phyloP scores from a whole-genome alignment of 1,139 yeast species.

The Candida glucosophila region DNA sequence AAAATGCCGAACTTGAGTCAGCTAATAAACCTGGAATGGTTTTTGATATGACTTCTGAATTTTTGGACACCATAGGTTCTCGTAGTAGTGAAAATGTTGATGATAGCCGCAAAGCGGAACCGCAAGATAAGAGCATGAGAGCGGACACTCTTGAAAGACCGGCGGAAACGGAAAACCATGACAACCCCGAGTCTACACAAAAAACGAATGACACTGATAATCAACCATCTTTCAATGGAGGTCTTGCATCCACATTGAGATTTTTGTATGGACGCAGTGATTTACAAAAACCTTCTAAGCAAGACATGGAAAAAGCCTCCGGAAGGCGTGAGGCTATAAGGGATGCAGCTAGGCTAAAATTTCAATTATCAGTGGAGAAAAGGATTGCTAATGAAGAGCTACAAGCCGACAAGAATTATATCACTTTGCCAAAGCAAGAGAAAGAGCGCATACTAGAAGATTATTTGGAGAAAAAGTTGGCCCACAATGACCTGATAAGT shows the following conservation, averaged over 20 bases:
- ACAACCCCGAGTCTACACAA: too few relatives aligned
- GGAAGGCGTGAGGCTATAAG: constrained; percentile 20
- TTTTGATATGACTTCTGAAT: constrained; percentile 53
- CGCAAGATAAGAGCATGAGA: too few relatives aligned
- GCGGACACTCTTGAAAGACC: too few relatives aligned
- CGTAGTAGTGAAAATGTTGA: too few relatives aligned
- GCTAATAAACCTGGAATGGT: constrained; percentile 33
- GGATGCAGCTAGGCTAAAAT: constrained; percentile 23
- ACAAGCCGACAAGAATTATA: constrained; percentile 20
- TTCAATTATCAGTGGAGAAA: constrained; percentile 30
- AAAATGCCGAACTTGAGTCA: too few relatives aligned
- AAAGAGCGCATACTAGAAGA: constrained; percentile 19
- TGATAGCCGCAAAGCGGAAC: too few relatives aligned
- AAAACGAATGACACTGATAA: constrained; percentile 4
- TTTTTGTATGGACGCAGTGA: constrained; percentile 42
- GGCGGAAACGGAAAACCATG: too few relatives aligned
- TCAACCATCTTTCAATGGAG: constrained; percentile 30
- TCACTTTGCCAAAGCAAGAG: constrained; percentile 21
- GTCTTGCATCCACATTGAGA: constrained; percentile 51
- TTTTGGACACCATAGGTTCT: too few relatives aligned
- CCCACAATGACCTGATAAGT: too few relatives aligned
- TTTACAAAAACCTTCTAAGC: constrained; percentile 11
- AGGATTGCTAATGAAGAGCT: constrained; percentile 33
- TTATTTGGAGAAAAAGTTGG: constrained; percentile 21
- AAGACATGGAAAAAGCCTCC: constrained; percentile 9